Base-by-base conservation (phyloP, 495 filamentous ascomycete species). In the Lophiotrema nucula region DNA sequence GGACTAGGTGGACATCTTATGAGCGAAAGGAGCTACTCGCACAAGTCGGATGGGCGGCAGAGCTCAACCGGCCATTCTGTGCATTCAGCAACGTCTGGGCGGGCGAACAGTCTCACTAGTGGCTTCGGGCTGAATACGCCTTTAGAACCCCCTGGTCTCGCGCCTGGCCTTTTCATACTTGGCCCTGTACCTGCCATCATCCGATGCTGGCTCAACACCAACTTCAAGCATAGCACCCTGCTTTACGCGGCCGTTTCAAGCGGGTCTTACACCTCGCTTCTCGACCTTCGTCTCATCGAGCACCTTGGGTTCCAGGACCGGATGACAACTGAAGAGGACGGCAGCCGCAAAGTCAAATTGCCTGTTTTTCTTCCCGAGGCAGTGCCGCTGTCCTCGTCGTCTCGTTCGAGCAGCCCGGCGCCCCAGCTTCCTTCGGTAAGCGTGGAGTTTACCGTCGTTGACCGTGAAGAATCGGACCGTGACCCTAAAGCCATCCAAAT, bases 41-140 rank as follows among this genome's bases (percentile, higher is more conserved):
- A 97, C 74, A 95, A 93, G 65, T 97, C 93, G 0, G 95, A 97
- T 67, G 93, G 95, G n/a, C 79, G 92, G 48, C 88, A 92, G 71
- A 97, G 93, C 71, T 95, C 90, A 0, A 88, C 88, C 8, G 89
- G 88, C 21, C 85, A 92, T 58, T 95, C 89, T 4, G 73, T 82
- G 52, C 80, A 83, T 58, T 88, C 74, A 1, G 67, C 67, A 22
- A 77, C 80, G 19, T 92, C 89, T 5, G 88, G 87, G 1, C 81
- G 90, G 5, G 87, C 87, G 16, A 95, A 89, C 71, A 97, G 90
- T 69, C 75, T 97, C 21, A 83, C 83, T 10, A n/a, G n/a, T n/a
- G 86, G 82, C 60, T 89, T 86, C 33, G 71, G 85, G 39, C 76
- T 85, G 52, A 77, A 79, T 18, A 82, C 89, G 18, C 82, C 88